Evolutionary conservation across 2,329 filamentous ascomycete genomes (phyloP).

Genomic region (Fusarium nurragi): DNA sequence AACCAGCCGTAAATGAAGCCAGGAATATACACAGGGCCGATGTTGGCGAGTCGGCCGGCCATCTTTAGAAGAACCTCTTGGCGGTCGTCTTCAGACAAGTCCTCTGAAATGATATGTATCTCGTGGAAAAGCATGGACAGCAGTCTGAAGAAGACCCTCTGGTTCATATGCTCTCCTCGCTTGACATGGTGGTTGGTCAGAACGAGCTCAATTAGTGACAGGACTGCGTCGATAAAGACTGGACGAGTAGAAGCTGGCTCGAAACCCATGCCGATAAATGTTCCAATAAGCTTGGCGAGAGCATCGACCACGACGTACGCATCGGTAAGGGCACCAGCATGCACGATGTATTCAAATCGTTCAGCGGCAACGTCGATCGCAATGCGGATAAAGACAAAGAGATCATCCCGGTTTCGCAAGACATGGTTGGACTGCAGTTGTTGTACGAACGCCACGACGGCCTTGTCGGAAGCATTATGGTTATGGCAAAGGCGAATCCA

Average conservation of each 20-base stretch:
- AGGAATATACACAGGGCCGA: constrained; percentile 81
- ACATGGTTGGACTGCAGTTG: constrained; percentile 81
- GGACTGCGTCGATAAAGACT: constrained; percentile 78
- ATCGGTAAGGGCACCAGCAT: constrained; percentile 67
- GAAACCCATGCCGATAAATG: constrained; percentile 77
- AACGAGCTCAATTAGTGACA: constrained; percentile 81
- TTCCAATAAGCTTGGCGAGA: constrained; percentile 80
- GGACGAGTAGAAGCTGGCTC: constrained; percentile 72
- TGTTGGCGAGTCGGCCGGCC: constrained; percentile 73
- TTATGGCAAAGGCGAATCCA: constrained; percentile 88
- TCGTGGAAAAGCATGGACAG: constrained; percentile 86
- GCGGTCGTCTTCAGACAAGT: constrained; percentile 68
- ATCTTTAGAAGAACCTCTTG: constrained; percentile 77
- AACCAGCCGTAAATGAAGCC: constrained; percentile 89
- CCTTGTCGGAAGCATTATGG: constrained; percentile 77
- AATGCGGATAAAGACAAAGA: constrained; percentile 80
- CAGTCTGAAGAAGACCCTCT: constrained; percentile 89
- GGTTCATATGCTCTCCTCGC: constrained; percentile 82
- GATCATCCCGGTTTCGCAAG: constrained; percentile 78
- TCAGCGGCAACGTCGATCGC: constrained; percentile 83
- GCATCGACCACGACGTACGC: constrained; percentile 76
- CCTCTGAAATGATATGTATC: constrained; percentile 67
- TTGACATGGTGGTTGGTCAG: constrained; percentile 87
- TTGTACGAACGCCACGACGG: constrained; percentile 78
- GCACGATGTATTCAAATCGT: constrained; percentile 77